Evolutionary conservation across 768 basidiomycete species (phyloP).

Genomic region (Suillus brevipes): DNA sequence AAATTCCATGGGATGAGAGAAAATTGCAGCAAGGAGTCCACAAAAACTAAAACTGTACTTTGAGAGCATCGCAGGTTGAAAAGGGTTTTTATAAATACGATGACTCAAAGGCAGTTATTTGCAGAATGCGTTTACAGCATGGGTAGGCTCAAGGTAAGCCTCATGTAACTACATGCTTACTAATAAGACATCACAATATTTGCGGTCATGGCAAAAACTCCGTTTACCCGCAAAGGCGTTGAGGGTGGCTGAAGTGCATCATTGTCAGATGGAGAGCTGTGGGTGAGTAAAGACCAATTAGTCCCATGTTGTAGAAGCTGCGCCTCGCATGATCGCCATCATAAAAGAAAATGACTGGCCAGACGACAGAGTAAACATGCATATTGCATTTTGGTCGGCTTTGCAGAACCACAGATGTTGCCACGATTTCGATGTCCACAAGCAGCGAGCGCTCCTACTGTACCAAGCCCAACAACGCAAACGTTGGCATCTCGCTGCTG

Average conservation of each 20-base stretch:
- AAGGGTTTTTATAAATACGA: not conserved
- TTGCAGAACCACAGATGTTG: slow-evolving; percentile 8
- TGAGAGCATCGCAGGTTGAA: not conserved
- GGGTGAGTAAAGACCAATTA: no score
- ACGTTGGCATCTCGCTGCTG: slow-evolving; percentile 8
- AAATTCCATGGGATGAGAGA: not conserved
- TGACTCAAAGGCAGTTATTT: no score
- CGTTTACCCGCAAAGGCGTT: no score
- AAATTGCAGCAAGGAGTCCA: not conserved
- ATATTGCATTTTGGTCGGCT: slow-evolving; percentile 10
- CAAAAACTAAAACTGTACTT: not conserved
- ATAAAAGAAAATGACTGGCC: slow-evolving; percentile 15
- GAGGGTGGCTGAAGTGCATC: no score
- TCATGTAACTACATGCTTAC: no score
- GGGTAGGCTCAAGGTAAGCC: no score
- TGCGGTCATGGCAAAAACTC: no score
- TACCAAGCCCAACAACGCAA: slow-evolving; percentile 18
- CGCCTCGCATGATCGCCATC: slow-evolving; percentile 10
- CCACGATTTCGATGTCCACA: not conserved
- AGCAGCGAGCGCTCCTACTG: slow-evolving; percentile 10
- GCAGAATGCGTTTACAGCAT: no score
- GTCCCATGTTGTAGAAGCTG: no score
- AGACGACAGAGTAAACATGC: slow-evolving; percentile 5
- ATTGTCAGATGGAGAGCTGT: no score
- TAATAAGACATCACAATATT: no score